Evolutionary conservation across 2,329 filamentous ascomycete species (phyloP), one percentile per base, ranked within the genome.

Genomic region (Aspergillus proliferans): DNA sequence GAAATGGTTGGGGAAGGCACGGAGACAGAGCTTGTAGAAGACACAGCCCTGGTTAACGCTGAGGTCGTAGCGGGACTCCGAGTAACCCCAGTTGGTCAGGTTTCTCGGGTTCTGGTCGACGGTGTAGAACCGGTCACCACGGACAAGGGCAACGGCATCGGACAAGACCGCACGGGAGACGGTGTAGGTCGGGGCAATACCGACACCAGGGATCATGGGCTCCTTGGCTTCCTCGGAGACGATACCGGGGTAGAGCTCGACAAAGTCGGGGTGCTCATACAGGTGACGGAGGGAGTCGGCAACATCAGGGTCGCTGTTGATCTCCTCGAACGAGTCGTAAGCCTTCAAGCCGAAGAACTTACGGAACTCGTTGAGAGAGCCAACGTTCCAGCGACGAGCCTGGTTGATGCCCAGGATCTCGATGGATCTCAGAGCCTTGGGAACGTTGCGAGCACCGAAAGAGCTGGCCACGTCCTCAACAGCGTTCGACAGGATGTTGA

Each of bases 41-140:
- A 90, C 82, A 57, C 86, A 89, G 43, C 89, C 88, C 62, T 93
- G 84, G 68, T 93, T 87, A 55, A 92, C 70, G 50, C 79, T 81
- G 19, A 84, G 70, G 57, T 94, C 87, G 48, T 85, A 88, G 18
- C 86, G 77, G 3, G 81, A 85, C 63, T 89, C 85, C 47, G 82
- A 81, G 71, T 81, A 92, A 18, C 88, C 88, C 88, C 88, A 95
- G 69, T 88, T 90, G 1, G 88, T 94, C 43, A 94, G 70, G 57
- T 83, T 82, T 7, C 82, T 79, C 0, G 88, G 81, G 56, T 84
- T 82, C 65, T 86, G 91, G 66, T 92, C 87, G n/a, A 77, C 62
- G 0, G 87, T 91, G 71, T 90, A 90, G 71, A 88, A 85, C 18
- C 88, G 75, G 61, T 93, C 88, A 30, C 86, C 86, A 21, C 87